Evolutionary conservation across 306 rosid genomes (phyloP).

Genomic region (Echinosophora koreensis): DNA sequence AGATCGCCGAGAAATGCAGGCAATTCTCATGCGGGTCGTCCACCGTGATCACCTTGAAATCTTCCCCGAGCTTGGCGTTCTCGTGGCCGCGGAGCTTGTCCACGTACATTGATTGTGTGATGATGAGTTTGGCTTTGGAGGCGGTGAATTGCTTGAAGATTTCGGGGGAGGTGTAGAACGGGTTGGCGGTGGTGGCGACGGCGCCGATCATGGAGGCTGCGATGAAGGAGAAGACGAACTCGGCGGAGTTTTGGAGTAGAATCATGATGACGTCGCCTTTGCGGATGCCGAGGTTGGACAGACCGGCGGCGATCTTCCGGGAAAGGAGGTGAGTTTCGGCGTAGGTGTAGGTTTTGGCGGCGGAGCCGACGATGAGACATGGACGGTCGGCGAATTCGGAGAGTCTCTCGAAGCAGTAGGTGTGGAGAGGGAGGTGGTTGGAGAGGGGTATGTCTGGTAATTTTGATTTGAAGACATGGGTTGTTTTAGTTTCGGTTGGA

Average conservation of each 20-base stretch:
- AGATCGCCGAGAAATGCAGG: slow-evolving; percentile 69
- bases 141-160: slow-evolving; percentile 65
- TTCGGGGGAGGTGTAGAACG: slow-evolving; percentile 76
- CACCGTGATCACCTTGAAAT: slow-evolving; percentile 58
- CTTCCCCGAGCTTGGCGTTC: slow-evolving; percentile 44
- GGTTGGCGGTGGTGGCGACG: slow-evolving; percentile 81
- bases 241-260: slow-evolving; percentile 77
- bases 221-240: slow-evolving; percentile 71
- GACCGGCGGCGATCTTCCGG: slow-evolving; percentile 58
- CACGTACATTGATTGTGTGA: slow-evolving; percentile 73
- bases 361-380: slow-evolving; percentile 73
- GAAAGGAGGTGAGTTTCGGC: slow-evolving; percentile 58
- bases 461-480: slow-evolving; percentile 66
- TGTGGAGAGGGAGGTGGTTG: slow-evolving; percentile 76
- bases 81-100: slow-evolving; percentile 57
- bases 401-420: slow-evolving; percentile 66
- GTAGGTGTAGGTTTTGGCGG: slow-evolving; percentile 65
- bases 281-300: slow-evolving; percentile 60
- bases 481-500: not conserved
- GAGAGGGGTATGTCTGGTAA: slow-evolving; percentile 78
- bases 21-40: slow-evolving; percentile 79
- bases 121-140: slow-evolving; percentile 64
- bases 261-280: slow-evolving; percentile 82
- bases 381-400: slow-evolving; percentile 59
- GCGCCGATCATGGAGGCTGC: slow-evolving; percentile 86